Base-by-base conservation (phyloP, 768 basidiomycete genomes). In the Trametes gibbosa region DNA sequence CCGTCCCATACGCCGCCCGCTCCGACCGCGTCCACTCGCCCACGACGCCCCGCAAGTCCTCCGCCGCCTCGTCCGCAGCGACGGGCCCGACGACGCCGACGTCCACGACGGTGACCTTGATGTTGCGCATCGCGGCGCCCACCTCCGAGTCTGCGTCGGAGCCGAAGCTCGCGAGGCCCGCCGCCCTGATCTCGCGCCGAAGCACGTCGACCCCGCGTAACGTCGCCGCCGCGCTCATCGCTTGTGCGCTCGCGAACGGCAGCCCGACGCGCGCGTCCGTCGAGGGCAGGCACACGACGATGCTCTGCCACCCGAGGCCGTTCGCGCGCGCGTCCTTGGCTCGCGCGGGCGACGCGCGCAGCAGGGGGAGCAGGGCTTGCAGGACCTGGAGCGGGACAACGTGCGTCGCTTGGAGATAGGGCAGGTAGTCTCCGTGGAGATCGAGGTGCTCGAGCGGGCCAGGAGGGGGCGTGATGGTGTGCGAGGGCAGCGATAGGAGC, bases 191-290 rank as follows among this genome's bases (percentile, higher is more conserved):
- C 74, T 93, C 92, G 21, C 90, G 76, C 17, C 90, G 82, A 27
- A 93, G 81, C 23, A 92, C 81, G 60, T 92, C 88, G 13, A 83
- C 77, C 0, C 79, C 92, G 43, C 87, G 85, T 21, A 88, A 75
- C 16, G 86, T 91, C 50, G 84, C 83, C 4, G 85, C 86, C 29
- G 87, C 85, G 61, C 83, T 84, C 88, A 94, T 92, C 12, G 89
- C 83, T 58, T 84, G 84, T 41, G 86, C 83, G 19, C 73, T 67
- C 21, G 74, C 69, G 63, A 81, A 91, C 6, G 90, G 88, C n/a
- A 91, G 74, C 12, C 90, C 90, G 40, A 90, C 84, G 52, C 84
- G 84, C 41, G 84, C 81, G 65, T 89, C 84, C 42, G 82, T 82
- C 17, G 87, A 86, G 0, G 92, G 89, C 9, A 92, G 73, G 68